phyloP scores from a whole-genome alignment of 768 basidiomycete genomes.

The Lyophyllum semitale region DNA sequence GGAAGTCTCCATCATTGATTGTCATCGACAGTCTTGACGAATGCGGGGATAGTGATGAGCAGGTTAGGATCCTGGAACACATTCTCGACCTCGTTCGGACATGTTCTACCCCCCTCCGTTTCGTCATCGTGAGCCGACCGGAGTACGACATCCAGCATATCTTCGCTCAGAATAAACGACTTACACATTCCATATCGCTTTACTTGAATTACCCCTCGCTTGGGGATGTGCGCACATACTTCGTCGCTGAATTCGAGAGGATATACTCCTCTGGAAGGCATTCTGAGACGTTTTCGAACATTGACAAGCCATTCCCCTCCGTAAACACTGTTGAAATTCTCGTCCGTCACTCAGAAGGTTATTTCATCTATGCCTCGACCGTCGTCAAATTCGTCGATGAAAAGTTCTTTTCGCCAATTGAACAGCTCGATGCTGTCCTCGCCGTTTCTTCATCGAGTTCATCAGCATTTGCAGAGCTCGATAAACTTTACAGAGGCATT shows the following conservation, averaged over 20 bases:
- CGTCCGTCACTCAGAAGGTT: too few species aligned
- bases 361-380: too few species aligned
- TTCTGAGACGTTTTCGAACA: not conserved
- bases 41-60: too few species aligned
- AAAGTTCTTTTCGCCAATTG: not conserved
- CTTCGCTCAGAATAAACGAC: too few species aligned
- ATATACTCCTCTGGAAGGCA: not conserved
- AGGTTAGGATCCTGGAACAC: not conserved
- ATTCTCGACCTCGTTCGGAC: not conserved
- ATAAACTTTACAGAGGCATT: not conserved
- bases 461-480: not conserved
- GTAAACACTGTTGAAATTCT: not conserved
- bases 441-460: too few species aligned
- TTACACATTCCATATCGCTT: not conserved
- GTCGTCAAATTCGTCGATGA: not conserved
- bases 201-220: not conserved
- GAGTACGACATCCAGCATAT: too few species aligned
- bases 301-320: not conserved
- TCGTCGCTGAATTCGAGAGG: not conserved
- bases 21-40: too few species aligned
- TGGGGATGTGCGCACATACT: not conserved
- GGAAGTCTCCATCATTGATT: not conserved
- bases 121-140: too few species aligned
- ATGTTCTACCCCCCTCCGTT: not conserved
- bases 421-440: too few species aligned